A percentile compares a stretch with the other conserved stretches of the same genome.
phyloP scores from a whole-genome alignment of 768 basidiomycete genomes.

The Phylloporus arenicola region DNA sequence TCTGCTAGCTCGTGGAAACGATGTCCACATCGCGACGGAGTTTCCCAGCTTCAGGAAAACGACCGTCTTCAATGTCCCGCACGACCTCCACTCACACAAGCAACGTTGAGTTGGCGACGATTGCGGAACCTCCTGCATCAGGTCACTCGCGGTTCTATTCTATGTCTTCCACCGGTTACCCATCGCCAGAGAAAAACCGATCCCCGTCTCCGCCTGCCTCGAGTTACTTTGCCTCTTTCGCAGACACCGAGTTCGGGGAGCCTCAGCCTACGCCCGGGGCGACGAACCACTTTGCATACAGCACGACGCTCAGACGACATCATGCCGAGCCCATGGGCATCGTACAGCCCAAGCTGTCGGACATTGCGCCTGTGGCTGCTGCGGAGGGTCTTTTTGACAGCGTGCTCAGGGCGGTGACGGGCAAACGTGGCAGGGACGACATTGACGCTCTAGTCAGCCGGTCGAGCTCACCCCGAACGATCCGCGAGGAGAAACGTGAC shows the following conservation, averaged over 20 bases:
- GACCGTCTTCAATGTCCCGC: slow-evolving; percentile 6
- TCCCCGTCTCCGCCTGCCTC: slow-evolving; percentile 71
- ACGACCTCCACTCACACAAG: slow-evolving; percentile 6
- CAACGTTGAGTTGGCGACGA: slow-evolving; percentile 13
- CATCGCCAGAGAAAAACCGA: slow-evolving; percentile 18
- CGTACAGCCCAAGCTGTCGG: slow-evolving; percentile 19
- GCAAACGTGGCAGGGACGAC: slow-evolving; percentile 15
- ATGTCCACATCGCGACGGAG: slow-evolving; percentile 29
- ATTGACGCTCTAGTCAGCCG: slow-evolving; percentile 34
- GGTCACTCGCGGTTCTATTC: slow-evolving; percentile 18
- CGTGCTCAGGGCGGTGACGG: slow-evolving; percentile 31
- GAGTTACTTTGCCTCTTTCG: slow-evolving; percentile 65
- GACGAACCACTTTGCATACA: slow-evolving; percentile 73
- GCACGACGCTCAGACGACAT: slow-evolving; percentile 72
- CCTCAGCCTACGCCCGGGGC: slow-evolving; percentile 61
- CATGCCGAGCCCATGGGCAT: slow-evolving; percentile 38
- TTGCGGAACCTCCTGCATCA: slow-evolving; percentile 17
- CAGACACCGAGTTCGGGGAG: slow-evolving; percentile 42
- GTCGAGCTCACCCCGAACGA: slow-evolving; percentile 13
- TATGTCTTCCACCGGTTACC: neutral
- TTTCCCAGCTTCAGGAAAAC: slow-evolving; percentile 15
- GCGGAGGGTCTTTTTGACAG: slow-evolving; percentile 48
- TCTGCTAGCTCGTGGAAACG: neutral
- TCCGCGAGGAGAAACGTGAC: slow-evolving; percentile 28
- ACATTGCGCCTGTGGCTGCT: slow-evolving; percentile 35